A percentile compares a stretch with the other conserved stretches of the same genome.
These are phyloP conservation scores for Ambrosia trifida DNA, from an alignment of 129 eudicot species.

Conservation along the genomic window DNA sequence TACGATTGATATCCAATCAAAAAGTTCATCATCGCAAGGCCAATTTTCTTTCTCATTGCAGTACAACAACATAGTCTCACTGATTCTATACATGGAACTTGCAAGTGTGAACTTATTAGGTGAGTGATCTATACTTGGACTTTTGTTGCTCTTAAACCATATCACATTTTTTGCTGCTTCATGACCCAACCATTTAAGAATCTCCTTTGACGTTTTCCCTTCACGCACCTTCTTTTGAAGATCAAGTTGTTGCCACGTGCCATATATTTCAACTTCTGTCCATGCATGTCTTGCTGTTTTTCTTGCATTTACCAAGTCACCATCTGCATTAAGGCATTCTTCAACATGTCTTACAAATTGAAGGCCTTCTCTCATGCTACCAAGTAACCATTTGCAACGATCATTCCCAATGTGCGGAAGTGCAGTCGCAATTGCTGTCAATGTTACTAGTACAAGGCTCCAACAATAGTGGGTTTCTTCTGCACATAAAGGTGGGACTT, in stretches of 20 bases:
- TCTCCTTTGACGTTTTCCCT: background rate
- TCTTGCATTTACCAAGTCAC: background rate
- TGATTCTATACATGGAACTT: background rate
- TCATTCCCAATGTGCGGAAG: background rate
- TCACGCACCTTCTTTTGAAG: background rate
- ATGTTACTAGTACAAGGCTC: conserved; percentile 3
- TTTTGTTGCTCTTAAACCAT: conserved; percentile 11
- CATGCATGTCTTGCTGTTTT: background rate
- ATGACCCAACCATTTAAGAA: background rate
- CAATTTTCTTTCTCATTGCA: background rate
- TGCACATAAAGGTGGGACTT: background rate
- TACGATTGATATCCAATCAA: conserved; percentile 23
- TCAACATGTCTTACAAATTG: background rate
- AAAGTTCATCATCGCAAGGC: conserved; percentile 16
- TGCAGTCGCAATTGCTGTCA: background rate
- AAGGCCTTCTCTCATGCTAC: background rate
- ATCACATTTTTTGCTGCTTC: background rate
- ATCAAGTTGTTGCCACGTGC: background rate
- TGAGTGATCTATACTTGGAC: background rate
- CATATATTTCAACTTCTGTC: background rate
- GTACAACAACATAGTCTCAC: background rate
- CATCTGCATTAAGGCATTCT: background rate
- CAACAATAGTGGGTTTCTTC: conserved; percentile 2
- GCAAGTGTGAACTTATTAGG: background rate
- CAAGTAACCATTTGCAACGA: background rate